Evolutionary conservation across 2,329 filamentous ascomycete species (phyloP), one percentile per base, ranked within the genome.

Genomic region (Coleophoma crateriformis): DNA sequence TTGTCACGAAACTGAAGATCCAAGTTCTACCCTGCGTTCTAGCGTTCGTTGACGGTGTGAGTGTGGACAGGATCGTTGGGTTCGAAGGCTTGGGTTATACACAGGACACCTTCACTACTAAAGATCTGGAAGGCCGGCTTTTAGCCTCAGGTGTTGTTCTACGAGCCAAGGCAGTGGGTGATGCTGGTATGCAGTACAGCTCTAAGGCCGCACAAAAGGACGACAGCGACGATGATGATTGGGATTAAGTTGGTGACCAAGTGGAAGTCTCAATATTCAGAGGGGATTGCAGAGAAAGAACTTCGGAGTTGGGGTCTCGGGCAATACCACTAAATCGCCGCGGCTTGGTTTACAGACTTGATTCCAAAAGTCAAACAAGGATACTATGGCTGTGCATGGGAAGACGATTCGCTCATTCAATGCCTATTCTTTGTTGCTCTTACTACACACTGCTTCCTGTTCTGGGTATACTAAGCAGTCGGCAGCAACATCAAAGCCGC

Each of bases 11-110:
- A 58, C 63, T 82, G 32, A 77, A 76, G 35, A 68, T 82, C 15
- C 72, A 81, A 57, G 77, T 82, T 3, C 63, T 82, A 39, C 79
- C 79, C 4, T 82, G 79, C 58, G 75, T 82, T 15, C 71, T 82
- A 46, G 71, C 74, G 3, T 82, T 81, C 58, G 68, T 78, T 19
- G 73, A 80, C 56, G 79, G 78, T 7, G 67, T 77, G 43, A 70
- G 73, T 40, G 73, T 74, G 35, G 79, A 81, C 58, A 68, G 78
- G 22, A 76, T 82, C 34, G 69, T 82, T 49, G 79, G 79, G 1
- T 82, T 82, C 55, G 79, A 81, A 56, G 78, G 78, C 3, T 65
- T 82, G 10, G 76, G 77, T 13, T 71, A 73, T 51, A 75, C 71
- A 2, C 58, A 52, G 33, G 77, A 82, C 57, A 74, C 64, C 3